Base-by-base conservation (phyloP, 257 asterid species). In the Avicennia marina region DNA sequence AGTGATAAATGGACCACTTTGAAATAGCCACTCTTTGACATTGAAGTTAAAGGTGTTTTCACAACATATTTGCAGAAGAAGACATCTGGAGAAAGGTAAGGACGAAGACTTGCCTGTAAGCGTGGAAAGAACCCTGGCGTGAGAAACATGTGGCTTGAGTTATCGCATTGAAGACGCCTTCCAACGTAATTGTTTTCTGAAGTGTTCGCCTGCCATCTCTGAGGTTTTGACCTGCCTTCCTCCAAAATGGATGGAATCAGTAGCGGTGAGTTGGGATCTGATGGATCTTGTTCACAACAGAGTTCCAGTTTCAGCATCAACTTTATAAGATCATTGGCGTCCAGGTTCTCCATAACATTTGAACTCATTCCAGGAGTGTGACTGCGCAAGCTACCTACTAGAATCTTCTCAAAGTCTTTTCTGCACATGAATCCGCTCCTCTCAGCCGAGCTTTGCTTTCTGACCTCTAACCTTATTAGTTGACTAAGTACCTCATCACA, bases 261-360 rank as follows among this genome's bases (percentile, higher is more conserved):
- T 7, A 84, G 50, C 25, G 78, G 67, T 20, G 97, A 81, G 65
- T 75, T 62, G 21, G 78, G 76, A 33, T 84, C 69, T 4, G 83
- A 64, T 11, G 83, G 82, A 73, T 84, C 86, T 62, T 80, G 90
- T 66, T 86, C 86, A 44, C 80, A 89, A 64, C 95, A 89, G 15
- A 86, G 81, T 66, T 84, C 95, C 31, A 89, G 74, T 66, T 86
- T 89, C 65, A 86, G 79, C 95, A 86, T 89, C 88, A 89, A 67
- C 53, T 70, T 79, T 42, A 84, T 80, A 13, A 89, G 77, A 57
- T 78, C 88, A 44, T 40, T 36, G 18, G 86, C 80, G 42, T 78
- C 87, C 29, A 89, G 61, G 58, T 81, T 80, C 57, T 85, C 84
- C 21, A 76, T 55, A 65, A 77, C 80, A 63, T 73, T 83, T 18